phyloP scores from a whole-genome alignment of 768 basidiomycete genomes.

The Rhodosporidiobolus odoratus region DNA sequence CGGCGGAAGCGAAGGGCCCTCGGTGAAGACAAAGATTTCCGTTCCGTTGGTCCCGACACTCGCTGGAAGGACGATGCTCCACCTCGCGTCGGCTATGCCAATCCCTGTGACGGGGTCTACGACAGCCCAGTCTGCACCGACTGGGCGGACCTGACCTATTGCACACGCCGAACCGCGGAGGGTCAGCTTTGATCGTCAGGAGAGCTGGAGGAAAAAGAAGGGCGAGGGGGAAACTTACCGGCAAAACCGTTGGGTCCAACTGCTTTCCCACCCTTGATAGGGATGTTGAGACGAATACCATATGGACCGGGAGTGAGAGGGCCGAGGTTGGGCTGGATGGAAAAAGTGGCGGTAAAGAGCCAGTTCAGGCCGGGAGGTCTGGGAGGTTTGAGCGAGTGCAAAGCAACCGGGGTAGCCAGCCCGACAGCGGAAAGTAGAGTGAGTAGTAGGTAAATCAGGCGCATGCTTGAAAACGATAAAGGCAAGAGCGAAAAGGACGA shows the following conservation, averaged over 20 bases:
- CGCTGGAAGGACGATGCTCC: neutral
- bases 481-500: too few relatives aligned
- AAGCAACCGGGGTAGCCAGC: neutral
- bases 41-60: neutral
- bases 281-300: neutral
- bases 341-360: neutral
- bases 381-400: too few relatives aligned
- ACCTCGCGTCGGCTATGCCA: neutral
- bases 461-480: too few relatives aligned
- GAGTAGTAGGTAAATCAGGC: neutral
- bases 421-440: neutral
- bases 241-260: neutral
- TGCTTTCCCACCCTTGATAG: neutral
- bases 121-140: neutral
- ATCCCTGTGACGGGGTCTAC: neutral
- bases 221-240: neutral
- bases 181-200: neutral
- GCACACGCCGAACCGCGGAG: too few relatives aligned
- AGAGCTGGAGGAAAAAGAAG: neutral
- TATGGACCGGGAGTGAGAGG: neutral
- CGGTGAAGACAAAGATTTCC: neutral
- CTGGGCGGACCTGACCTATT: neutral
- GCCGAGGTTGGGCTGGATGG: neutral
- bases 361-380: neutral
- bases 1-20: neutral